Evolutionary conservation across 192 early-diverging fungal genomes (phyloP).

Genomic region (Pecoramyces ruminantium): DNA sequence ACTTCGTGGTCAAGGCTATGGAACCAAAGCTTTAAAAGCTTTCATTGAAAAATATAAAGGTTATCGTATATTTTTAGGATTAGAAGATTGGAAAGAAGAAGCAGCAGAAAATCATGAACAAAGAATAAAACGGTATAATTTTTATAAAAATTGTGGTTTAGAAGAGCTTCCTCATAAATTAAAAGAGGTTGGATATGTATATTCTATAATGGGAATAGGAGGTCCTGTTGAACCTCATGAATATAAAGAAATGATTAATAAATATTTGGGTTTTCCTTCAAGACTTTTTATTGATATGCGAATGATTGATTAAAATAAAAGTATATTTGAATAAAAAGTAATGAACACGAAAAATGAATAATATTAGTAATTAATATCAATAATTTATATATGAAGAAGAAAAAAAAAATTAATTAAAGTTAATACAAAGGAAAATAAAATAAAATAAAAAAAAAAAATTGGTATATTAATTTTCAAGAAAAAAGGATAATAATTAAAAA

Average conservation of each 20-base stretch:
- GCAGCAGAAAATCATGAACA: neutral
- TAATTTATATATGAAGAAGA: too few relatives aligned
- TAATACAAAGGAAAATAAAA: too few relatives aligned
- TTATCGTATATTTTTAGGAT: neutral
- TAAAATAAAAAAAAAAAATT: too few relatives aligned
- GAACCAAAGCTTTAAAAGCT: neutral
- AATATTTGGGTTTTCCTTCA: neutral
- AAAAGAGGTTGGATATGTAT: neutral
- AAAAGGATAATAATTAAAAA: too few relatives aligned
- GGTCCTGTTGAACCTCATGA: neutral
- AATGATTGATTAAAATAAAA: neutral
- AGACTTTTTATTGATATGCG: neutral
- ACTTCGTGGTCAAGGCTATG: neutral
- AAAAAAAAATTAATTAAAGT: too few relatives aligned
- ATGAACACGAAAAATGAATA: too few relatives aligned
- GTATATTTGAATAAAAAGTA: too few relatives aligned
- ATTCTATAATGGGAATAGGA: neutral
- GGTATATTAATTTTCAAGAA: too few relatives aligned
- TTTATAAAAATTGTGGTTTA: neutral
- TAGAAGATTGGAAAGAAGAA: neutral
- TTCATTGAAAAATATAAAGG: neutral
- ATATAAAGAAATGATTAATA: neutral
- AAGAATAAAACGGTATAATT: neutral
- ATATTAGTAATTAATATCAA: too few relatives aligned
- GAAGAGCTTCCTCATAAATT: neutral